Percentiles rank a stretch among this genome's conserved stretches.
Evolutionary conservation across 495 filamentous ascomycete species (phyloP).

Genomic region (Xylaria telfairii): DNA sequence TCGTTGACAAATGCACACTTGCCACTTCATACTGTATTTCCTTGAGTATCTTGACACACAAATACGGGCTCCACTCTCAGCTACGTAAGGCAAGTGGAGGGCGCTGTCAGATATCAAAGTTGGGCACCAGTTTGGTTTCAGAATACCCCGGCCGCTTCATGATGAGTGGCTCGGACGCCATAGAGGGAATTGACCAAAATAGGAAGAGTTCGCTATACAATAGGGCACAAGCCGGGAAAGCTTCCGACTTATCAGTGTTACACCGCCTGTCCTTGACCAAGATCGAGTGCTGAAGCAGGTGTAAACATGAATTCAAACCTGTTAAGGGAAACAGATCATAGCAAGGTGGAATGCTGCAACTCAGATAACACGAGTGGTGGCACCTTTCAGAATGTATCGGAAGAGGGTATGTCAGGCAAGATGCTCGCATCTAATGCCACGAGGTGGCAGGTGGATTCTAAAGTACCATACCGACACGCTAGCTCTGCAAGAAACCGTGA

Average conservation of each 20-base stretch:
- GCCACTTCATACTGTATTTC: constrained; percentile 29
- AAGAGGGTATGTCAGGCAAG: neutral
- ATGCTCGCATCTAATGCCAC: constrained; percentile 15
- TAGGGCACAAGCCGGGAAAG: constrained; percentile 29
- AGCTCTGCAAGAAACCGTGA: constrained; percentile 28
- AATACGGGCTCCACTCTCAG: constrained; percentile 33
- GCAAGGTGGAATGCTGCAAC: constrained; percentile 1
- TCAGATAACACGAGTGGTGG: constrained; percentile 16
- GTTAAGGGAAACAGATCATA: constrained; percentile 30
- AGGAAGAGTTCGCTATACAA: constrained; percentile 20
- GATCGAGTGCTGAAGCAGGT: constrained; percentile 26
- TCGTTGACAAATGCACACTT: constrained; percentile 34
- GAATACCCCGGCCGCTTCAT: constrained; percentile 31
- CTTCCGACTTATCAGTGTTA: constrained; percentile 35
- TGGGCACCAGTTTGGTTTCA: constrained; percentile 43
- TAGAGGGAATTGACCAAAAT: constrained; percentile 35
- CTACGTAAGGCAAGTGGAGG: constrained; percentile 41
- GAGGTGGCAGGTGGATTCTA: constrained; percentile 26
- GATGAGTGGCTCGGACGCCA: constrained; percentile 35
- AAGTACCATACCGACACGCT: constrained; percentile 29
- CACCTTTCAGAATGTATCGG: neutral
- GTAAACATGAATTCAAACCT: constrained; percentile 31
- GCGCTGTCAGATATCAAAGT: constrained; percentile 36
- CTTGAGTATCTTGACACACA: constrained; percentile 34
- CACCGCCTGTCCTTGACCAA: constrained; percentile 39